Conservation (phyloP, 2,329 filamentous ascomycete species). For the Lizonia empirigonia region DNA sequence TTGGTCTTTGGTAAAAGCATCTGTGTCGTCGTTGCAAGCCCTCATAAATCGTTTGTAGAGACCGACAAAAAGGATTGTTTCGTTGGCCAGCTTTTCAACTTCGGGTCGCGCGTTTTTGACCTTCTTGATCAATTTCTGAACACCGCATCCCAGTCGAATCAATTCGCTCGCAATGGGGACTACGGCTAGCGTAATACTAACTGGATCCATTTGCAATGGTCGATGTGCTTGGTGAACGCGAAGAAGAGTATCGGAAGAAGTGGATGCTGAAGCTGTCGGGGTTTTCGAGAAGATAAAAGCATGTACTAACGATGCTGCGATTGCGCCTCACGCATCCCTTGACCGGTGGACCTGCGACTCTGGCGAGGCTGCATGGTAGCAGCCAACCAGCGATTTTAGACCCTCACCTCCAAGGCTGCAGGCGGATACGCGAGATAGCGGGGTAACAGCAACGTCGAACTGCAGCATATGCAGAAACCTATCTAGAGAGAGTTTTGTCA, state of each 20-base stretch:
- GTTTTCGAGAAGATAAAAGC: too few species aligned
- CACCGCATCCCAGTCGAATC: background rate
- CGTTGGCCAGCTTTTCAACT: background rate
- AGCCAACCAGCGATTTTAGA: slow-evolving; percentile 1
- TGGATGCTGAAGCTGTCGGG: too few species aligned
- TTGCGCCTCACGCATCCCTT: background rate
- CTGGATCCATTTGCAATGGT: too few species aligned
- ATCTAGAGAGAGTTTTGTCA: background rate
- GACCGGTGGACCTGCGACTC: slow-evolving; percentile 2
- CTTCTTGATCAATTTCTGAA: background rate
- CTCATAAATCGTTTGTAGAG: background rate
- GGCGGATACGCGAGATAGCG: background rate
- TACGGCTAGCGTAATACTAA: too few species aligned
- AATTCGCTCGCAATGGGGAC: background rate
- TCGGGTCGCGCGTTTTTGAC: background rate
- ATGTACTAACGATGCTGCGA: too few species aligned
- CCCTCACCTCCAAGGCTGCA: background rate
- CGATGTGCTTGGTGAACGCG: too few species aligned
- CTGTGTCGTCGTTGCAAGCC: background rate
- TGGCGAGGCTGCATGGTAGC: background rate
- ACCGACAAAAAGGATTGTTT: background rate
- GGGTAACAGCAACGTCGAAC: background rate
- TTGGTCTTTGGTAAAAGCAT: background rate
- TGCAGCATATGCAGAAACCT: background rate
- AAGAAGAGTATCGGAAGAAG: too few species aligned